Evolutionary conservation across 768 basidiomycete genomes (phyloP), one percentile per base, ranked within the genome.

Genomic region (Termitomyces sp.): DNA sequence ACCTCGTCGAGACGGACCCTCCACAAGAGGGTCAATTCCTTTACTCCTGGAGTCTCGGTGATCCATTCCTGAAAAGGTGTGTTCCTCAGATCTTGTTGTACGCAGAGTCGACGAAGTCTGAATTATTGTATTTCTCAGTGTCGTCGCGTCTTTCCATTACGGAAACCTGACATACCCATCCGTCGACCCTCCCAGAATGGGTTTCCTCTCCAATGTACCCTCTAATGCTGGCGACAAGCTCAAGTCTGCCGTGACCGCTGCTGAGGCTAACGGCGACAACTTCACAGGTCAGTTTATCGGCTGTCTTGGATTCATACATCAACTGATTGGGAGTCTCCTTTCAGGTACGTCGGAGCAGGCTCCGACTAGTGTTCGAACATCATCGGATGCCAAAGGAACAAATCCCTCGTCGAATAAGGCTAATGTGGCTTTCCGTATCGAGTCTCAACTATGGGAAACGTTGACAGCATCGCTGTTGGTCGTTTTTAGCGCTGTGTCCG

Each of bases 11-110:
- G 7, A 90, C 88, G 25, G 89, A 91, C 62, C 72, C 85, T 3
- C 89, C 88, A 0, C 63, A 60, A 10, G 68, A 63, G 11, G 81
- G 81, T 5, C 80, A 81, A 3, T 89, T 84, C 60, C 65, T 86
- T 44, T 89, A 87, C 60, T 84, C 82, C 61, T 91, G 89, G 89
- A 89, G 82, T 68, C 69, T 91, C 29, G 89, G 89, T 2, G 80
- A 78, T 59, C 89, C 89, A 1, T 91, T 91, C 60, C 61, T 91
- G 54, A 89, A 89, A 64, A 78, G 86, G 88, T 89, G 56, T 42
- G 81, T 70, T 22, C 27, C 29, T 18, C 15, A 41, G 42, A 39
- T n/a, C 41, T 35, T n/a, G 10, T 16, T 50, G 9, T 18, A 47
- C 22, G 9, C 16, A 10, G 10, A 38, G 5, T 6, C 25, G 36